Conservation (phyloP, 2,329 filamentous ascomycete species). For the Penicillium polonicum region DNA sequence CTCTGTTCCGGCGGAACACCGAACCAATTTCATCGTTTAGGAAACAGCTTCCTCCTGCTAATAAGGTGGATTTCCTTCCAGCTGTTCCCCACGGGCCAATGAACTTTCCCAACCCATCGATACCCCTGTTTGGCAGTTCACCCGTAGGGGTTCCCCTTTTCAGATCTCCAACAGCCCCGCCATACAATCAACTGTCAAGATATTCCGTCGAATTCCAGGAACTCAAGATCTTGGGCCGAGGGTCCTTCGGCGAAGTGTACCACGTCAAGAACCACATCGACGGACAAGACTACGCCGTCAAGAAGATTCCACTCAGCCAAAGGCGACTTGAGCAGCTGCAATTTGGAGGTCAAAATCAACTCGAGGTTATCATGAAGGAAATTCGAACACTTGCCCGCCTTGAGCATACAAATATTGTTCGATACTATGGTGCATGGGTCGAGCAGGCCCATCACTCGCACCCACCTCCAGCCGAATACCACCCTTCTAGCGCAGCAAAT, state of each 20-base stretch:
- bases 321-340: conserved; percentile 54
- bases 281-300: conserved; percentile 62
- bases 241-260: conserved; percentile 65
- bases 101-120: conserved; percentile 23
- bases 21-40: conserved; percentile 14
- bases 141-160: conserved; percentile 36
- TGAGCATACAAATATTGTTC: conserved; percentile 65
- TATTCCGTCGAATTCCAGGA: conserved; percentile 55
- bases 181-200: conserved; percentile 38
- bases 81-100: conserved; percentile 26
- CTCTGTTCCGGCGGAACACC: conserved; percentile 14
- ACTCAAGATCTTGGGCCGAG: conserved; percentile 59
- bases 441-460: conserved; percentile 45
- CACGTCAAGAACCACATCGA: conserved; percentile 62
- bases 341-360: conserved; percentile 51
- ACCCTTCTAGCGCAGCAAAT: conserved; percentile 5
- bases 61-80: conserved; percentile 22
- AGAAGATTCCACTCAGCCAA: conserved; percentile 61
- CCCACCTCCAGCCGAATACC: conserved; percentile 13
- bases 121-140: conserved; percentile 31
- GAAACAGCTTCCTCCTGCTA: conserved; percentile 17
- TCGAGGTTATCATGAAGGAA: conserved; percentile 60
- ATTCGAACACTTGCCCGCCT: conserved; percentile 61
- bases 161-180: conserved; percentile 22
- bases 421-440: conserved; percentile 66